These are phyloP conservation scores for Gamsiella multidivaricata DNA, from an alignment of 192 early-diverging fungal genomes.

Conservation along the genomic window DNA sequence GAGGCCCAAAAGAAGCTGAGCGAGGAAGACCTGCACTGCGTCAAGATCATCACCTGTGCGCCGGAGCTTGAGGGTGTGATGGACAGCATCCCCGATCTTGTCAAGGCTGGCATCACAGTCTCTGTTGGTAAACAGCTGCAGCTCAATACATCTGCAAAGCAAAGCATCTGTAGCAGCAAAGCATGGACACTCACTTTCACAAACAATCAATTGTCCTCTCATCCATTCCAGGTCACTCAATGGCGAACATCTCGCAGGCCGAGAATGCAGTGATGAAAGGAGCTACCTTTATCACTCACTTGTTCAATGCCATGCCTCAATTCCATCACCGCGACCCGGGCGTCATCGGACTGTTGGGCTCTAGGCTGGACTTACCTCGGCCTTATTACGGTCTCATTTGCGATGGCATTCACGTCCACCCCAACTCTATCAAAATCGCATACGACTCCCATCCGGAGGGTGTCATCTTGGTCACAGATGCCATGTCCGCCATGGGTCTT, in stretches of 20 bases:
- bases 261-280: slow-evolving; percentile 69
- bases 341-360: slow-evolving; percentile 79
- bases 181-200: too few species aligned
- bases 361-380: slow-evolving; percentile 59
- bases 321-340: slow-evolving; percentile 92
- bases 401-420: slow-evolving; percentile 85
- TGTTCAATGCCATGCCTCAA: slow-evolving; percentile 89
- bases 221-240: slow-evolving; percentile 66
- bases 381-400: slow-evolving; percentile 89
- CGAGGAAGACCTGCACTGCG: slow-evolving; percentile 27
- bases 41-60: slow-evolving; percentile 80
- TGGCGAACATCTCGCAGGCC: slow-evolving; percentile 70
- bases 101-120: slow-evolving; percentile 72
- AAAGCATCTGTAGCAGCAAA: too few species aligned
- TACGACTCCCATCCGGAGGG: slow-evolving; percentile 83
- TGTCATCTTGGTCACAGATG: slow-evolving; percentile 84
- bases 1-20: slow-evolving; percentile 51
- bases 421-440: slow-evolving; percentile 83
- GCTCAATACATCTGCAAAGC: too few species aligned
- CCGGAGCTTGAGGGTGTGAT: slow-evolving; percentile 81
- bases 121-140: slow-evolving; percentile 47
- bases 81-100: slow-evolving; percentile 71
- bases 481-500: slow-evolving; percentile 80
- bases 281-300: slow-evolving; percentile 79
- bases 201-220: neutral